Base-by-base conservation (phyloP, 108 stramenopile species). In the Fragilaria radians region DNA sequence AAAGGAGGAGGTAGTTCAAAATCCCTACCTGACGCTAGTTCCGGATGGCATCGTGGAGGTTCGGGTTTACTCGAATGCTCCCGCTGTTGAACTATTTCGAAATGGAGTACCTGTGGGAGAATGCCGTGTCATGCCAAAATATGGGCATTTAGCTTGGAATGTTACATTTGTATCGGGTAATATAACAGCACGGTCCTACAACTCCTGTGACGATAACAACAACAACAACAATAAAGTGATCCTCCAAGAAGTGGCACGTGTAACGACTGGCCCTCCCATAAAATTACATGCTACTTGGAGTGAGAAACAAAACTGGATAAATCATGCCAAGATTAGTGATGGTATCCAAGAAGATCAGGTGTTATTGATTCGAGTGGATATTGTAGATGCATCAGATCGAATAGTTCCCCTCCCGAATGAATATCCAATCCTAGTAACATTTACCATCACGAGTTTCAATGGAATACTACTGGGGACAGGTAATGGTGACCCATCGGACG, bases 51-150 rank as follows among this genome's bases (percentile, higher is more conserved):
- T 42, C 11, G 36, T 42, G 14, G 36, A 42, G 36, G 36, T 42
- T 7, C 36, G 36, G 36, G 68, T 56, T 2, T 74, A 74, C 28
- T 56, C 68, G 5, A 74, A 74, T 61, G 73, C 73, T 17, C 68
- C 65, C 5, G 54, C 57, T 17, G 32, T 74, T 11, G 73, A 74
- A 36, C 34, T 74, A 18, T 62, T 74, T 51, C 46, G 60, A 14
- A 69, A 74, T 32, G 61, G 48, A n/a, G 24, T 46, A 52, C 64
- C 72, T 5, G 58, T 60, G 42, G 72, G 72, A 4, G n/a, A 27
- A 28, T 28, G 18, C 3, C 49, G 48, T 1, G 54, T 68, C 5
- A 28, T 42, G 1, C 53, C 63, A 1, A 68, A 64, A 62, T 74
- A 70, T 45, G 68, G 60, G 3, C 63, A 70, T 47, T 68, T 57